Conservation (phyloP, 2,329 filamentous ascomycete genomes). For the Blastomyces parvus region DNA sequence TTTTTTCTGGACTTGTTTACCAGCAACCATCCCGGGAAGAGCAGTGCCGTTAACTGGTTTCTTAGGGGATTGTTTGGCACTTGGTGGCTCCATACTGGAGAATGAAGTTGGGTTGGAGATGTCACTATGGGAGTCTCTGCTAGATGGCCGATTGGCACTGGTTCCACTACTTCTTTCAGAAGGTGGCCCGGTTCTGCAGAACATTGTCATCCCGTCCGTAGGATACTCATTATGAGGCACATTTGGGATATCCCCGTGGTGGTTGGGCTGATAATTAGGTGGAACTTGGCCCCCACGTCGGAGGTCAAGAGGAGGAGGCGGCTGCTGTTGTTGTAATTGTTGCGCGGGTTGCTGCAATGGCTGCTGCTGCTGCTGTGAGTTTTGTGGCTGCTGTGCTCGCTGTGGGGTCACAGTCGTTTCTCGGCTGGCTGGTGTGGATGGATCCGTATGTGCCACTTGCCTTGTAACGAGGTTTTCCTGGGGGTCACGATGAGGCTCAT, state of each 20-base stretch:
- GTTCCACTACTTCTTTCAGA: conserved; percentile 61
- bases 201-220: conserved; percentile 93
- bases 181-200: conserved; percentile 67
- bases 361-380: background rate
- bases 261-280: conserved; percentile 45
- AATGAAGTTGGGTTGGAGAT: conserved; percentile 82
- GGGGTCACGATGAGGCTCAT: conserved; percentile 84
- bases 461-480: conserved; percentile 63
- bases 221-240: conserved; percentile 92
- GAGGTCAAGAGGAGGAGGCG: conserved; percentile 14
- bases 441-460: conserved; percentile 44
- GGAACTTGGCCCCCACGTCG: conserved; percentile 34
- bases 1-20: conserved; percentile 59
- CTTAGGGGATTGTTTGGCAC: conserved; percentile 61
- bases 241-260: conserved; percentile 52
- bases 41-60: conserved; percentile 45
- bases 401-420: conserved; percentile 48
- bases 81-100: conserved; percentile 72
- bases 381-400: conserved; percentile 24
- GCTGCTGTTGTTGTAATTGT: conserved; percentile 5
- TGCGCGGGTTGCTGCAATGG: conserved; percentile 6
- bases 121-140: conserved; percentile 81
- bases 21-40: conserved; percentile 43
- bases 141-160: conserved; percentile 64
- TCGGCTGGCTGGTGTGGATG: conserved; percentile 37